Percentiles rank a stretch among this genome's conserved stretches.
Conservation (phyloP, 345 rosid genomes). For the Alliaria petiolata region DNA sequence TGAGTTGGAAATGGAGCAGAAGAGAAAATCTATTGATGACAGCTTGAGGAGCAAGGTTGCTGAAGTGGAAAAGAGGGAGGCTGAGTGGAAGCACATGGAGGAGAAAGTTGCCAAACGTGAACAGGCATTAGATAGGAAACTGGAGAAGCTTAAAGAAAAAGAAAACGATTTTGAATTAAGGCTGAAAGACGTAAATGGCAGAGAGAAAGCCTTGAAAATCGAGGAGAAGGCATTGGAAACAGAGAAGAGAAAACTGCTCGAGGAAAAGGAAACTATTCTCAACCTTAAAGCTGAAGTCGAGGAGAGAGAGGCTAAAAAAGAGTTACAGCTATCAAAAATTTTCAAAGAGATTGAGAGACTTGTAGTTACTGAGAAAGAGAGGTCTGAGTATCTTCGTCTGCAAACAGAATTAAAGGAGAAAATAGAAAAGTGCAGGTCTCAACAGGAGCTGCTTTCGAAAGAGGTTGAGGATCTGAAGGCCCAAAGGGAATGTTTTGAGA, state of each 20-base stretch:
- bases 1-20: slow-evolving; percentile 73
- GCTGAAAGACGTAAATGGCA: slow-evolving; percentile 55
- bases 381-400: slow-evolving; percentile 61
- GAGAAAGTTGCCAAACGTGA: slow-evolving; percentile 81
- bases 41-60: slow-evolving; percentile 59
- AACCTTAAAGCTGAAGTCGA: slow-evolving; percentile 62
- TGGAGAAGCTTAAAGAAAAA: slow-evolving; percentile 73
- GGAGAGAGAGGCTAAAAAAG: slow-evolving; percentile 59
- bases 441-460: slow-evolving; percentile 69
- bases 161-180: slow-evolving; percentile 64
- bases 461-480: slow-evolving; percentile 82
- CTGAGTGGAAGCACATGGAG: slow-evolving; percentile 77
- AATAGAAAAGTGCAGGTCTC: slow-evolving; percentile 67
- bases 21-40: slow-evolving; percentile 69
- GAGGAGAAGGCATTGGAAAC: slow-evolving; percentile 65
- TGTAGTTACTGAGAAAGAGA: slow-evolving; percentile 73
- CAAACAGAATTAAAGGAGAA: slow-evolving; percentile 79
- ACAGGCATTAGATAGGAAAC: slow-evolving; percentile 62
- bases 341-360: slow-evolving; percentile 57
- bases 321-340: slow-evolving; percentile 55
- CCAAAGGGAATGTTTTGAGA: slow-evolving; percentile 88
- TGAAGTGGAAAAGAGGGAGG: slow-evolving; percentile 79
- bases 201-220: slow-evolving; percentile 58
- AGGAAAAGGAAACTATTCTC: slow-evolving; percentile 56
- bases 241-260: slow-evolving; percentile 46